Evolutionary conservation across 2,329 filamentous ascomycete genomes (phyloP).

Genomic region (Byssochlamys sp.): DNA sequence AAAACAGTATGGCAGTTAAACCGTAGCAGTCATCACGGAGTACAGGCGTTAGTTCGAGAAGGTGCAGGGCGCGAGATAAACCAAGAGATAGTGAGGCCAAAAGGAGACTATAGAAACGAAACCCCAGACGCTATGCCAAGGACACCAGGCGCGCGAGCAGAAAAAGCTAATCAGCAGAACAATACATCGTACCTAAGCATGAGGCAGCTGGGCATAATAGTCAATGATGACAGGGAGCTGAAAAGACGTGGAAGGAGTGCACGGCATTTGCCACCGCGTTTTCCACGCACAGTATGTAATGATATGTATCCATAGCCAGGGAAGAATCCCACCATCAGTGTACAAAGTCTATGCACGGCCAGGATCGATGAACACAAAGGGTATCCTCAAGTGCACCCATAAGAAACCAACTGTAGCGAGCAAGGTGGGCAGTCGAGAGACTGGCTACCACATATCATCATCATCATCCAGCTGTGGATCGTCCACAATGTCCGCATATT

Average conservation of each 20-base stretch:
- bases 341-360: constrained; percentile 20
- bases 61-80: constrained; percentile 2
- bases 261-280: not conserved
- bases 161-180: not conserved
- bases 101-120: constrained; percentile 13
- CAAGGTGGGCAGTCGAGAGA: constrained; percentile 10
- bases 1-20: constrained; percentile 3
- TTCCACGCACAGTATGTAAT: constrained; percentile 1
- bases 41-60: constrained; percentile 1
- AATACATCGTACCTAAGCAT: not conserved
- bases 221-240: not conserved
- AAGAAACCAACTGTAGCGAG: constrained; percentile 17
- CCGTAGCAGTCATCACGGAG: constrained; percentile 6
- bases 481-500: constrained; percentile 32
- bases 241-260: not conserved
- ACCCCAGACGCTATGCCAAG: constrained; percentile 30
- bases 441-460: constrained; percentile 41
- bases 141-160: constrained; percentile 20
- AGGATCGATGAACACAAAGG: constrained; percentile 20
- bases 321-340: constrained; percentile 12
- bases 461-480: constrained; percentile 34
- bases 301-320: constrained; percentile 3
- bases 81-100: constrained; percentile 5
- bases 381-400: constrained; percentile 18
- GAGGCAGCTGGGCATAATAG: not conserved